phyloP scores from a whole-genome alignment of 2,329 filamentous ascomycete genomes.

The Ophidiomyces ophidiicola region DNA sequence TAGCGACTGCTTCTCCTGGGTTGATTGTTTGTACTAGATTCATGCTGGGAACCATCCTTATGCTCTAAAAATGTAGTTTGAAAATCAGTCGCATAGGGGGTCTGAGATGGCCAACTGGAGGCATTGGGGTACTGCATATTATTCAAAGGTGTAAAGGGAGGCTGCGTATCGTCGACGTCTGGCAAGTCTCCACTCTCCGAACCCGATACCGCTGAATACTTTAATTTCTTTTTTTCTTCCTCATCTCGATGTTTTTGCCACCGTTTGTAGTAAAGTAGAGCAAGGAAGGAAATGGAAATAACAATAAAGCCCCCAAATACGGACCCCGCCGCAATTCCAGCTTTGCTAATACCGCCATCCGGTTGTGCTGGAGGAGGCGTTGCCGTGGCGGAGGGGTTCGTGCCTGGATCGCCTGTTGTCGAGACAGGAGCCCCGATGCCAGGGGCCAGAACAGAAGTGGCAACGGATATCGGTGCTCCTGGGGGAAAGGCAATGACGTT shows the following conservation, averaged over 20 bases:
- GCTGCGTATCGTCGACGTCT: not conserved
- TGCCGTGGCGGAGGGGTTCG: constrained; percentile 8
- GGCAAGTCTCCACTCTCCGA: constrained; percentile 9
- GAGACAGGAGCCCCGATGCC: not conserved
- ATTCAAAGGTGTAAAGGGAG: not conserved
- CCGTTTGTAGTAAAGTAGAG: constrained; percentile 13
- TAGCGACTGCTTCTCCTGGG: constrained; percentile 6
- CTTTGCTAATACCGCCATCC: constrained; percentile 6
- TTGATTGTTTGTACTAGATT: no score
- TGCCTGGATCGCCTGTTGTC: not conserved
- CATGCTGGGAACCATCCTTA: not conserved
- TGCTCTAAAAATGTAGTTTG: not conserved
- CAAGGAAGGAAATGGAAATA: constrained; percentile 12
- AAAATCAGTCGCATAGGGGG: not conserved
- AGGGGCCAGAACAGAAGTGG: no score
- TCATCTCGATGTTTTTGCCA: constrained; percentile 12
- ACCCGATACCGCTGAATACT: constrained; percentile 7
- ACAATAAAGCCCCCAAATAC: constrained; percentile 15
- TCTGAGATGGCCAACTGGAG: constrained; percentile 1
- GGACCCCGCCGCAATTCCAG: constrained; percentile 14
- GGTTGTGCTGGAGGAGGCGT: constrained; percentile 3
- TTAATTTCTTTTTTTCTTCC: constrained; percentile 5
- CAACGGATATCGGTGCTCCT: no score
- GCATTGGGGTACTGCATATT: not conserved
- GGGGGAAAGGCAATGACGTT: no score